Evolutionary conservation across 352 stramenopile genomes (phyloP), one percentile per base, ranked within the genome.

Genomic region (Globisporangium splendens): DNA sequence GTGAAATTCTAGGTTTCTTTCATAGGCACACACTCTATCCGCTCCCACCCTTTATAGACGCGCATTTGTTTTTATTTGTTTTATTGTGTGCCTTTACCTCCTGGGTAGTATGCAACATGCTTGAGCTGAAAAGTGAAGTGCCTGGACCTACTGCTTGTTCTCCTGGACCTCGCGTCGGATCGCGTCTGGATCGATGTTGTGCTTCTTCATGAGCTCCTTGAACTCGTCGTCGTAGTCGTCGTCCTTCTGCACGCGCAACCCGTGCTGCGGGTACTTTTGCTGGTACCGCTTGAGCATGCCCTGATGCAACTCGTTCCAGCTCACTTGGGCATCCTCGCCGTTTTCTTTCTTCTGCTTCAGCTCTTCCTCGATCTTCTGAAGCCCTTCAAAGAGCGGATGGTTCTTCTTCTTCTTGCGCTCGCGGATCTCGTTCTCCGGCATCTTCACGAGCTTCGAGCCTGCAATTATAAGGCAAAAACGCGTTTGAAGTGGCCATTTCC

Each of bases 141-240:
- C 28, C 5, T 6, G 28, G 28, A 6, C 28, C 28, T 35, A 35
- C 28, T 39, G 49, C 56, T 60, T 62, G 50, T 65, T 49, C 57
- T 70, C 70, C 42, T 69, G 71, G 59, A 21, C 50, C 31, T 69
- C 65, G 61, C 62, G 70, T 63, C 82, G 83, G 59, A 92, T 59
- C 46, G 82, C 66, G 1, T 84, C 67, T 6, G 78, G 56, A 50
- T 88, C 66, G 44, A 93, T 84, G 65, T 93, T 85, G 69, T 93
- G 75, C 54, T 91, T 88, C 39, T 81, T 74, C 41, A 93, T 61
- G 43, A 93, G 69, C 47, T 89, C 83, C 49, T 90, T 88, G 61
- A 93, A 93, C 65, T 93, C 83, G 47, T 93, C 80, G 67, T 93
- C 79, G 67, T 93, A 93, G 50, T 79, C 74, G 62, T 92, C 83